Percentiles rank a stretch among this genome's conserved stretches.
Conservation (phyloP, 768 basidiomycete genomes). For the Lepiota venenata region DNA sequence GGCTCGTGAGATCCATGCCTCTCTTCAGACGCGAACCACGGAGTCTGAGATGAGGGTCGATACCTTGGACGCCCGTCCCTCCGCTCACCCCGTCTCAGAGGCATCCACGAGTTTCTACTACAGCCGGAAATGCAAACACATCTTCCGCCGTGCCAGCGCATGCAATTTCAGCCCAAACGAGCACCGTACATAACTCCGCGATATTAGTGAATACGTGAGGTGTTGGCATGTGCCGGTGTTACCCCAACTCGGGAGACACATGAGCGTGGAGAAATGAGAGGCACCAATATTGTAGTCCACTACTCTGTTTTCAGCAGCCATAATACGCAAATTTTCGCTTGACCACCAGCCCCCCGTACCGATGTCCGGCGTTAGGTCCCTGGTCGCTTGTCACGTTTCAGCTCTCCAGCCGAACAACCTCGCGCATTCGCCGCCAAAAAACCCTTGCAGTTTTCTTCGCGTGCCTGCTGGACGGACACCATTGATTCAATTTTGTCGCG, state of each 20-base stretch:
- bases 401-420: background rate
- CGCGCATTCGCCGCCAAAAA: background rate
- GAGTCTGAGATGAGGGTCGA: too few species aligned
- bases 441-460: background rate
- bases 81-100: background rate
- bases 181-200: slow-evolving; percentile 1
- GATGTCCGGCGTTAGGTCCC: background rate
- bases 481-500: background rate
- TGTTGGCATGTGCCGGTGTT: too few species aligned
- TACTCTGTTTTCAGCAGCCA: too few species aligned
- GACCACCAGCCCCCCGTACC: background rate
- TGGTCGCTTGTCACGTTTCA: background rate
- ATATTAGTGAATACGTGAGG: too few species aligned
- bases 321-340: too few species aligned
- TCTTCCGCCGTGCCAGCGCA: background rate
- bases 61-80: too few species aligned
- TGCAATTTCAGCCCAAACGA: background rate
- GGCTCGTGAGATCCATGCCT: too few species aligned
- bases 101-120: background rate
- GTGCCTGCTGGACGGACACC: background rate
- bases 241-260: too few species aligned
- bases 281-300: background rate
- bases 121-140: background rate
- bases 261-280: background rate
- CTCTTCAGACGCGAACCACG: too few species aligned